Evolutionary conservation across 140 eudicot genomes (phyloP).

Genomic region (Flaveria floridana): DNA sequence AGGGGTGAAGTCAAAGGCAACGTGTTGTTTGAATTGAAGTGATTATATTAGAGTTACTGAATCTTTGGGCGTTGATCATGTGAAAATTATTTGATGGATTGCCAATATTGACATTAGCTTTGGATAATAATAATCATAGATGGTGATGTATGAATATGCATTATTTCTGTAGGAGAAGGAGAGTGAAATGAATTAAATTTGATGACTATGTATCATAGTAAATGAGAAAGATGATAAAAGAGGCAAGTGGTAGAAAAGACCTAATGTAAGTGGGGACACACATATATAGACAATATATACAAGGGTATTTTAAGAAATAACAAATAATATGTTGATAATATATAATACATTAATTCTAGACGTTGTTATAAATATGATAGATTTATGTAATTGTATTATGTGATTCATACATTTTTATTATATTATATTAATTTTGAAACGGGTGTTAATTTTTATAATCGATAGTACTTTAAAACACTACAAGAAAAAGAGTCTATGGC

Average conservation of each 20-base stretch:
- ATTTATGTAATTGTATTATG: too few species aligned
- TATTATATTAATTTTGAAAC: too few species aligned
- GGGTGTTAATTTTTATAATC: too few species aligned
- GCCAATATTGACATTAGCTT: background rate
- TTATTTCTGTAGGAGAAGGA: slow-evolving; percentile 30
- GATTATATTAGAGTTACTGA: slow-evolving; percentile 26
- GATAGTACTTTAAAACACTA: too few species aligned
- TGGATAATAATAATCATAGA: slow-evolving; percentile 24
- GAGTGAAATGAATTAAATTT: slow-evolving; percentile 36
- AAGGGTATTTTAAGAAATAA: too few species aligned
- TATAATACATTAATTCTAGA: too few species aligned
- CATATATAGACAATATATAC: background rate
- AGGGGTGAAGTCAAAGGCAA: slow-evolving; percentile 40
- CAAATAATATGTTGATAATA: too few species aligned
- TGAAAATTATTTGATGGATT: too few species aligned
- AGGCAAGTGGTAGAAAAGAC: slow-evolving; percentile 42
- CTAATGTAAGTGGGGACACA: slow-evolving; percentile 44
- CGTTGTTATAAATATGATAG: too few species aligned
- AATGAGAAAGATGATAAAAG: slow-evolving; percentile 24
- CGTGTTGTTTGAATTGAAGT: slow-evolving; percentile 30
- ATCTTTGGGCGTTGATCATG: slow-evolving; percentile 27
- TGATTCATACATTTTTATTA: too few species aligned
- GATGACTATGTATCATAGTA: slow-evolving; percentile 21
- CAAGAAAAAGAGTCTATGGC: too few species aligned
- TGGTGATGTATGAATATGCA: slow-evolving; percentile 19